Percentiles rank a stretch among this genome's conserved stretches.
Conservation (phyloP, 495 filamentous ascomycete species). For the Aspergillus homomorphus region DNA sequence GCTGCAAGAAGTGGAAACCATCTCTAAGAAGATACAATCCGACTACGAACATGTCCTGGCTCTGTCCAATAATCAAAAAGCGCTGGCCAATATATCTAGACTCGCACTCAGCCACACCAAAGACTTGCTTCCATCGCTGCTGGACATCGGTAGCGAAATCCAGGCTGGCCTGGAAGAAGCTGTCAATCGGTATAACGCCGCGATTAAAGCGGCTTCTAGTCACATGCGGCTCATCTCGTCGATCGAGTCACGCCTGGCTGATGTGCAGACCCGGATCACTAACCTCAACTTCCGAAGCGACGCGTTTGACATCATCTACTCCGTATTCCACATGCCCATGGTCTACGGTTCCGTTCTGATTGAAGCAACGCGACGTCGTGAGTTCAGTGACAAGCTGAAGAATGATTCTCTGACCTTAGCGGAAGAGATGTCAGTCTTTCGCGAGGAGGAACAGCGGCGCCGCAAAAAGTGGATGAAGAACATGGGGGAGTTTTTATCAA, state of each 20-base stretch:
- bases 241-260: conserved; percentile 69
- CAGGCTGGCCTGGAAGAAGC: conserved; percentile 66
- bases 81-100: conserved; percentile 76
- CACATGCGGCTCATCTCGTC: conserved; percentile 78
- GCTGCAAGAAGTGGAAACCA: conserved; percentile 78
- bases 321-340: conserved; percentile 76
- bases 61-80: conserved; percentile 64
- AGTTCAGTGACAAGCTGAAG: conserved; percentile 88
- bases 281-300: conserved; percentile 66
- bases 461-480: conserved; percentile 87
- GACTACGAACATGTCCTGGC: conserved; percentile 79
- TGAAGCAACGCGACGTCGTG: conserved; percentile 78
- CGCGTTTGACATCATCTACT: conserved; percentile 70
- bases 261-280: conserved; percentile 65
- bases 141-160: conserved; percentile 69
- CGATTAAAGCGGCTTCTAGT: conserved; percentile 56
- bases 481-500: conserved; percentile 58
- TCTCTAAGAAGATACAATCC: conserved; percentile 79
- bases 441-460: conserved; percentile 86
- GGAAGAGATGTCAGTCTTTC: conserved; percentile 85
- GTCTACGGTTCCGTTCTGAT: conserved; percentile 85
- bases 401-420: conserved; percentile 78
- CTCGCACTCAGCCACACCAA: conserved; percentile 83
- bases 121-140: conserved; percentile 78
- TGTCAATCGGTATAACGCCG: conserved; percentile 58